A percentile compares a stretch with the other conserved stretches of the same genome.
Evolutionary conservation across 2,329 filamentous ascomycete species (phyloP).

Genomic region (Aschersonia sp.): DNA sequence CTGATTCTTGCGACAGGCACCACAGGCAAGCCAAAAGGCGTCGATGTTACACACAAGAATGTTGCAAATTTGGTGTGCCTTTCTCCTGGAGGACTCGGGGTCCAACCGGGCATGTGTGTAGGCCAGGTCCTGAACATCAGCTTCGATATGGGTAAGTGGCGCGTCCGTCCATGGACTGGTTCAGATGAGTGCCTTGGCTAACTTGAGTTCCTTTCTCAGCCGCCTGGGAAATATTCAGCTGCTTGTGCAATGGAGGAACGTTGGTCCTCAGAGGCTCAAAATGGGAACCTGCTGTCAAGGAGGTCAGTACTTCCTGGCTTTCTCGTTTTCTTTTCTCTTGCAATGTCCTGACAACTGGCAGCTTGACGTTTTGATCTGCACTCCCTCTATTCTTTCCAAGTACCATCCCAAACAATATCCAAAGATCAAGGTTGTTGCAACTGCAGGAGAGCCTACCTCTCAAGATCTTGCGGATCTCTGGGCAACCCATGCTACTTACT

Average conservation of each 20-base stretch:
- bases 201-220: slow-evolving; percentile 17
- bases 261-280: slow-evolving; percentile 34
- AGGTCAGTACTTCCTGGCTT: slow-evolving; percentile 17
- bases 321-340: no score
- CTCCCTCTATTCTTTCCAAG: slow-evolving; percentile 37
- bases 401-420: slow-evolving; percentile 30
- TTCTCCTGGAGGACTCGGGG: slow-evolving; percentile 34
- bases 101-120: slow-evolving; percentile 33
- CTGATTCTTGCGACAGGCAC: slow-evolving; percentile 20
- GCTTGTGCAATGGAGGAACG: slow-evolving; percentile 42
- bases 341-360: slow-evolving; percentile 7
- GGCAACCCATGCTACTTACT: slow-evolving; percentile 32
- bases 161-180: not conserved
- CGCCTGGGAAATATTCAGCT: slow-evolving; percentile 45
- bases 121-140: slow-evolving; percentile 42
- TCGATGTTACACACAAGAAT: slow-evolving; percentile 40
- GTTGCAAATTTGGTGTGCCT: slow-evolving; percentile 38
- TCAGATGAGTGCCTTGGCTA: no score
- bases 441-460: slow-evolving; percentile 38
- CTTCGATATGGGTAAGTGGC: slow-evolving; percentile 43
- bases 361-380: slow-evolving; percentile 39
- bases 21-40: slow-evolving; percentile 42
- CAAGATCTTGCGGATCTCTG: slow-evolving; percentile 39
- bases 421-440: slow-evolving; percentile 36
- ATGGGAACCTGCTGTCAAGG: slow-evolving; percentile 30